These are phyloP conservation scores for Coffea humblotiana DNA, from an alignment of 305 asterid genomes.

Conservation along the genomic window DNA sequence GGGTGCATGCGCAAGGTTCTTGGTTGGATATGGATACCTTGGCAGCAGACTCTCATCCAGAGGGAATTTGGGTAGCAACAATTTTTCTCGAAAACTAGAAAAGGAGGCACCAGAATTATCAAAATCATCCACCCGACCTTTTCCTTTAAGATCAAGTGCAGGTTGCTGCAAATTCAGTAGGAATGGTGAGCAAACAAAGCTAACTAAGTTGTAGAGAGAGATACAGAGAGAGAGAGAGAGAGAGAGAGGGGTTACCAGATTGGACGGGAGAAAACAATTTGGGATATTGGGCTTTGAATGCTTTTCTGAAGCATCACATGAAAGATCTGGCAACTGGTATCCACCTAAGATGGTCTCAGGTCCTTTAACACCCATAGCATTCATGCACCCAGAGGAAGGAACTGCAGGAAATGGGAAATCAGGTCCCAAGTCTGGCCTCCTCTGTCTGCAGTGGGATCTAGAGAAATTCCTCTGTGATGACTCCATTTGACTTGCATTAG, in stretches of 20 bases:
- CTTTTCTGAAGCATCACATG: constrained; percentile 29
- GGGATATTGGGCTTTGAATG: constrained; percentile 28
- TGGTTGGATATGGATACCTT: constrained; percentile 56
- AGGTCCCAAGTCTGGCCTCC: constrained; percentile 25
- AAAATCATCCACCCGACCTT: constrained; percentile 47
- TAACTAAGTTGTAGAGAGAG: not conserved
- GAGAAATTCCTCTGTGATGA: constrained; percentile 30
- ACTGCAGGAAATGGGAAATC: constrained; percentile 29
- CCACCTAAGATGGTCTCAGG: constrained; percentile 21
- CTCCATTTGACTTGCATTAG: constrained; percentile 74
- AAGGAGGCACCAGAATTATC: constrained; percentile 45
- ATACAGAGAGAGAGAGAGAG: not conserved
- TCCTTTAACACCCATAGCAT: constrained; percentile 25
- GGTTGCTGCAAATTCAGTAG: constrained; percentile 54
- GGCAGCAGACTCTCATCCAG: constrained; percentile 67
- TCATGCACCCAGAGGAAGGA: constrained; percentile 25
- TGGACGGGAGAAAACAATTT: constrained; percentile 31
- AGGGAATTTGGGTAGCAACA: constrained; percentile 68
- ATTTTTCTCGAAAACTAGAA: constrained; percentile 69
- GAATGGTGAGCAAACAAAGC: constrained; percentile 5
- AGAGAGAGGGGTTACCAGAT: constrained; percentile 35
- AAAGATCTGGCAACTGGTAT: constrained; percentile 27
- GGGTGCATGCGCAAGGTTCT: constrained; percentile 41
- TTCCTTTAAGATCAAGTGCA: constrained; percentile 47
- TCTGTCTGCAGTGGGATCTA: constrained; percentile 28